Conservation (phyloP, 371 early-diverging fungal species). For the Actinomortierella ambigua region DNA sequence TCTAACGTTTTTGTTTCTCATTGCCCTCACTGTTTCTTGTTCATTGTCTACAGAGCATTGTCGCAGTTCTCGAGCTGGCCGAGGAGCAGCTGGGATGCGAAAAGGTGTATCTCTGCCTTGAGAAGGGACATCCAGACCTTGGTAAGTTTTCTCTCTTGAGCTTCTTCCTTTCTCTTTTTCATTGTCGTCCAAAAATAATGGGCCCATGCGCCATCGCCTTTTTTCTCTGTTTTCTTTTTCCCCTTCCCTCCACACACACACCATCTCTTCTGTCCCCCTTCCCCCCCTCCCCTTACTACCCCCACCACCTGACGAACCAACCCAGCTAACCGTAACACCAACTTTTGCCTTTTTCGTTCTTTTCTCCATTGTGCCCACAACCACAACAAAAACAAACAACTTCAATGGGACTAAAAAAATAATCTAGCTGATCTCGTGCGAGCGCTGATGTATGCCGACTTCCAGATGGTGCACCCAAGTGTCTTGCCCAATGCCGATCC, state of each 20-base stretch:
- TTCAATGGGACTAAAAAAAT: no score
- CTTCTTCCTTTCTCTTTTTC: not conserved
- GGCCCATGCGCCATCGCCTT: not conserved
- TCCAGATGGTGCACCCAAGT: constrained; percentile 32
- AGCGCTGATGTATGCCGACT: constrained; percentile 41
- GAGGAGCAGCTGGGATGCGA: constrained; percentile 41
- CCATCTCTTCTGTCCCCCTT: not conserved
- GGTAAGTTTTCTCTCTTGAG: constrained; percentile 15
- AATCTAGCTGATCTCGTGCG: constrained; percentile 28
- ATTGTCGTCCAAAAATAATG: not conserved
- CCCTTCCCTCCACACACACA: not conserved
- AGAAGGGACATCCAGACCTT: constrained; percentile 33
- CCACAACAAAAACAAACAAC: no score
- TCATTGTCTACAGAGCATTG: constrained; percentile 27
- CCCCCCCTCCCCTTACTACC: not conserved
- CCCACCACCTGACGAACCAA: no score
- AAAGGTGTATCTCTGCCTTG: constrained; percentile 33
- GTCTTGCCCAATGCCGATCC: constrained; percentile 31
- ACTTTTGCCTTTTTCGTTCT: not conserved
- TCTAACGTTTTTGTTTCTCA: not conserved
- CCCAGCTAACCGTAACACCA: not conserved
- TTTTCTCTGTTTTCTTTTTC: not conserved
- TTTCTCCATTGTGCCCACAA: no score
- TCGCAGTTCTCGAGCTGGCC: constrained; percentile 42
- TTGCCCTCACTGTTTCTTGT: not conserved